Base-by-base conservation (phyloP, 1,139 yeast species). In the Hansenula anomala region DNA sequence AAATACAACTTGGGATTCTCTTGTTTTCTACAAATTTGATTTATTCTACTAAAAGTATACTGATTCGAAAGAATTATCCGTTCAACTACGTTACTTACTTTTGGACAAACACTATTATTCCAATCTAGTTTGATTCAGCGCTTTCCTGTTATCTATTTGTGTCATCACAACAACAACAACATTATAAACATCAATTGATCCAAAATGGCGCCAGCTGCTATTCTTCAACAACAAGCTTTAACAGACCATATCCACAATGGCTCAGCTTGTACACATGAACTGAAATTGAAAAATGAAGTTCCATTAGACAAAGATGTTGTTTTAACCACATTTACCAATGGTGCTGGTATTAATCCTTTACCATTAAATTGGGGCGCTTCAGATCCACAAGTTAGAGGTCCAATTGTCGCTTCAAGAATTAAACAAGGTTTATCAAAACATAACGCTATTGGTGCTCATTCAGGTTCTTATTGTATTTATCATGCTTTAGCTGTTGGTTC, bases 401-500 rank as follows among this genome's bases (percentile, higher is more conserved):
- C 82, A 4, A 57, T 77, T 31, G 73, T 75, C 23, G 75, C 72
- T n/a, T 67, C 79, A 3, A 69, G 79, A 49, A 59, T 63, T 42
- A 66, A 71, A 28, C 68, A 71, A 39, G 82, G 73, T 26, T 48
- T 67, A 31, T 19, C 51, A 12, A 67, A 66, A 44, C 75, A 70
- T 52, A 70, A 71, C 45, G 59, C 81, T 27, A 71, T 77, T 46
- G 84, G 84, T 36, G 79, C 81, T 9, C 79, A 75, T 47, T 64
- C 79, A 7, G 83, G 84, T 24, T 73, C 80, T 14, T 78, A 78
- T 50, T 68, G 76, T 22, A 66, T 77, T 38, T 78, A 78, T 58
- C 81, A 75, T 48, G 83, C 83, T 4, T 60, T 78, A 39, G 80
- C 81, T 4, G 72, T 75, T 34, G 83, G 74, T 13, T 64, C 78